Base-by-base conservation (phyloP, 1,139 yeast species). In the Hansenula sp. region DNA sequence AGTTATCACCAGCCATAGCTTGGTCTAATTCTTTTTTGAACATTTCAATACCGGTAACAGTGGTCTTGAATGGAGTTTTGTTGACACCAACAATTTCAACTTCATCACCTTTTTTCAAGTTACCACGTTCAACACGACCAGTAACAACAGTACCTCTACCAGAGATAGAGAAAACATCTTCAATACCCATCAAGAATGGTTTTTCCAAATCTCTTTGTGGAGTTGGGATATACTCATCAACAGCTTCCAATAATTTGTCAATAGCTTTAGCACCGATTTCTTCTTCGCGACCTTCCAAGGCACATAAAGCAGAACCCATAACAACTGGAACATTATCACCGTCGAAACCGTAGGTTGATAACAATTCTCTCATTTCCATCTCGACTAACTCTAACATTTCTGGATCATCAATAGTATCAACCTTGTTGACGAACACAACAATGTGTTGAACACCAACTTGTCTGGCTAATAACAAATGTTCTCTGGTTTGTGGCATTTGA, bases 81-180 rank as follows among this genome's bases (percentile, higher is more conserved):
- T 86, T 84, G 77, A 75, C 80, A 64, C 99, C 99, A 55, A 93
- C 96, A 67, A 93, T 83, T 77, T 93, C 99, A 59, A 93, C 77
- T 77, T 93, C 98, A 73, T 91, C 98, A 74, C 98, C 98, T 79
- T 91, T 90, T 83, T 88, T 89, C 70, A 93, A 80, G 57, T 81
- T 71, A 73, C 99, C 99, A 76, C 99, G 90, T 77, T 91, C 98
- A 58, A 90, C 99, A 75, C 98, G 88, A 68, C 99, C 99, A 48
- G 98, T 88, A 61, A 89, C 96, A 57, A 93, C 99, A 50, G 99
- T 93, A 75, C 99, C 99, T 83, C 99, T 91, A 73, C 99, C 99
- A 44, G 98, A 90, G 59, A 93, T 93, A 49, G 98, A 89, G 79
- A 93, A 94, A 54, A 90, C 94, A 62, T 89, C 97, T 77, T 93